Evolutionary conservation across 2,329 filamentous ascomycete genomes (phyloP), one percentile per base, ranked within the genome.

Genomic region (Alternaria solani): DNA sequence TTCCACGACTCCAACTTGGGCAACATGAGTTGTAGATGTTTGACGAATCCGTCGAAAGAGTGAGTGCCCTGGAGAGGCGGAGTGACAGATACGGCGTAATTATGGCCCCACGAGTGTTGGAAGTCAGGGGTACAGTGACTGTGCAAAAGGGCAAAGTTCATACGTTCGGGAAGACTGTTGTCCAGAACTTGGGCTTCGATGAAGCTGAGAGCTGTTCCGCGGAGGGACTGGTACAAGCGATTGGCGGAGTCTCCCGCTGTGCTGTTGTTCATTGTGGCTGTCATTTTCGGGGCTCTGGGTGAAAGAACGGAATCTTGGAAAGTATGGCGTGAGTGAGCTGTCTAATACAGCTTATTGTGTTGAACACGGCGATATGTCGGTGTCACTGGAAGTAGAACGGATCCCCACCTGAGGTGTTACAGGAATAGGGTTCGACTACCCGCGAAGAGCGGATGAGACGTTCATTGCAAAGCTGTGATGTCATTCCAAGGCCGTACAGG

Each of bases 101-200:
- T 67, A 61, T 77, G 76, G 44, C 76, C 76, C 61, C 66, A 77
- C 38, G 57, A 59, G 54, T 75, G 71, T 7, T 51, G 36, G 60
- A 69, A 74, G 28, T 57, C 30, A 4, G 66, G 41, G 2, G 66
- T 56, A 48, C 67, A 64, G 7, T 66, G 57, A 9, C 65, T 57
- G 34, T 59, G 62, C 38, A 76, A 63, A 12, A 51, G 55, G 8
- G 64, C 51, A 5, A 64, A 46, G 54, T 75, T 42, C 28, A 69
- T 63, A 36, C 59, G 60, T 5, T 43, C 49, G 1, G 59, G 48
- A 7, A 34, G 39, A 7, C 34, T 7, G 5, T 47, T 23, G 28
- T 63, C 44, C 36, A 58, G 52, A 39, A 57, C 46, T 56, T 59
- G 61, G 5, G 65, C 63, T n/a, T 52, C 20, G 30, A 72, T 58